Conservation (phyloP, 495 filamentous ascomycete species). For the Trichoderma gamsii region DNA sequence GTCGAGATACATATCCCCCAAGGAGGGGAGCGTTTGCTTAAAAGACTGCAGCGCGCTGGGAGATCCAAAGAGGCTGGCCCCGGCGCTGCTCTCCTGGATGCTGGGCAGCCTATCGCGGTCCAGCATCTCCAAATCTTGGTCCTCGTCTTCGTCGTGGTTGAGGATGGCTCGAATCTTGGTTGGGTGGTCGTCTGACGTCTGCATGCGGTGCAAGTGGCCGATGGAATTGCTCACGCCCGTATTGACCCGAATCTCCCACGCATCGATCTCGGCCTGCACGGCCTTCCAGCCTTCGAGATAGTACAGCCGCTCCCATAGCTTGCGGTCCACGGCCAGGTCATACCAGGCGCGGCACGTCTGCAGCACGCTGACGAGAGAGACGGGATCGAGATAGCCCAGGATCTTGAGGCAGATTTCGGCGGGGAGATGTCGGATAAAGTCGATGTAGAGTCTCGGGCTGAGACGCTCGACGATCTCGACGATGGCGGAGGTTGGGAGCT, state of each 20-base stretch:
- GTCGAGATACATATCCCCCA: slow-evolving; percentile 22
- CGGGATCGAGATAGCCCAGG: slow-evolving; percentile 73
- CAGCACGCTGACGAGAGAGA: slow-evolving; percentile 70
- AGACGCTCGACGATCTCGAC: slow-evolving; percentile 69
- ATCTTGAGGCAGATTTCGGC: slow-evolving; percentile 84
- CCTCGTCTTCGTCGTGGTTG: slow-evolving; percentile 32
- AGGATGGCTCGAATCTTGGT: slow-evolving; percentile 45
- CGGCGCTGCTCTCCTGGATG: slow-evolving; percentile 17
- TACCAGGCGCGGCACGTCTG: slow-evolving; percentile 78
- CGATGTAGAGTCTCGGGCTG: slow-evolving; percentile 78
- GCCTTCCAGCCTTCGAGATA: slow-evolving; percentile 78
- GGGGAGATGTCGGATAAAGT: slow-evolving; percentile 79
- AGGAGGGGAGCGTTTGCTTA: slow-evolving; percentile 18
- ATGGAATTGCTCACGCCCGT: slow-evolving; percentile 22
- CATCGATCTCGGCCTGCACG: slow-evolving; percentile 55
- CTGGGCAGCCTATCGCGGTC: slow-evolving; percentile 28
- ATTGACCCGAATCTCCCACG: slow-evolving; percentile 58
- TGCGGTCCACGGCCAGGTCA: slow-evolving; percentile 69
- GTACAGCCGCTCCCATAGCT: slow-evolving; percentile 80
- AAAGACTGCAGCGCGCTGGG: slow-evolving; percentile 16
- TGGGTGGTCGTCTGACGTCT: slow-evolving; percentile 34
- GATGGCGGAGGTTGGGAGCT: slow-evolving; percentile 68
- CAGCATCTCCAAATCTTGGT: slow-evolving; percentile 42
- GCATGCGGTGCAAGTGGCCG: slow-evolving; percentile 26
- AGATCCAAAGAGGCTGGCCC: slow-evolving; percentile 36